A percentile compares a stretch with the other conserved stretches of the same genome.
phyloP scores from a whole-genome alignment of 192 early-diverging fungal species.

The Phycomyces nitens region DNA sequence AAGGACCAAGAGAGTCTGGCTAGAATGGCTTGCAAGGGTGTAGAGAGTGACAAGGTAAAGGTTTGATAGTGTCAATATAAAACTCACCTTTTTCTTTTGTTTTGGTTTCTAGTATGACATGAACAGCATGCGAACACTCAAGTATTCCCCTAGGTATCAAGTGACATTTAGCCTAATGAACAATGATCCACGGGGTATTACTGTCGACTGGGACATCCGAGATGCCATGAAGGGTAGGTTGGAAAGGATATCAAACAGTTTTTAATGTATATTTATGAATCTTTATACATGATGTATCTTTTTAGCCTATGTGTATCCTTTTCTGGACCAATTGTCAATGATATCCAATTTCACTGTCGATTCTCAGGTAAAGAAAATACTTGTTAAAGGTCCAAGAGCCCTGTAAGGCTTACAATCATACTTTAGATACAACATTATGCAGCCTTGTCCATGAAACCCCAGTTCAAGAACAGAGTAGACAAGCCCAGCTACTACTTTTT shows the following conservation, averaged over 20 bases:
- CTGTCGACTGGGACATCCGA: conserved; percentile 83
- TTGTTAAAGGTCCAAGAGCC: background rate
- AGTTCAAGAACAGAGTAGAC: conserved; percentile 41
- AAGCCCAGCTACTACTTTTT: conserved; percentile 50
- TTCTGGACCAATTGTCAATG: conserved; percentile 63
- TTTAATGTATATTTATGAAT: too few relatives aligned
- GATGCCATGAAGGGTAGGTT: conserved; percentile 55
- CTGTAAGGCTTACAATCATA: background rate
- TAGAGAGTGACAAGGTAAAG: conserved; percentile 14
- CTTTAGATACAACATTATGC: conserved; percentile 74
- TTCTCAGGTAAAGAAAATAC: conserved; percentile 52
- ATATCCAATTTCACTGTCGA: conserved; percentile 75
- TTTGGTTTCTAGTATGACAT: conserved; percentile 29
- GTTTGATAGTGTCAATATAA: background rate
- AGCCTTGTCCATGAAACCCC: conserved; percentile 65
- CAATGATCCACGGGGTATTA: conserved; percentile 66
- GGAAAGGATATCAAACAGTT: background rate
- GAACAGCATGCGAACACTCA: conserved; percentile 67
- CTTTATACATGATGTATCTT: conserved; percentile 6
- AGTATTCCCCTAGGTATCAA: conserved; percentile 83
- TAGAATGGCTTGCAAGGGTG: conserved; percentile 18
- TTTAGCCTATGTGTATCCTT: conserved; percentile 63
- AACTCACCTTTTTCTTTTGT: conserved; percentile 5
- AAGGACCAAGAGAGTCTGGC: conserved; percentile 6
- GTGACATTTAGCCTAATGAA: conserved; percentile 85